Conservation (phyloP, 805 yeast genomes). For the Grigorovia transvaalensis region DNA sequence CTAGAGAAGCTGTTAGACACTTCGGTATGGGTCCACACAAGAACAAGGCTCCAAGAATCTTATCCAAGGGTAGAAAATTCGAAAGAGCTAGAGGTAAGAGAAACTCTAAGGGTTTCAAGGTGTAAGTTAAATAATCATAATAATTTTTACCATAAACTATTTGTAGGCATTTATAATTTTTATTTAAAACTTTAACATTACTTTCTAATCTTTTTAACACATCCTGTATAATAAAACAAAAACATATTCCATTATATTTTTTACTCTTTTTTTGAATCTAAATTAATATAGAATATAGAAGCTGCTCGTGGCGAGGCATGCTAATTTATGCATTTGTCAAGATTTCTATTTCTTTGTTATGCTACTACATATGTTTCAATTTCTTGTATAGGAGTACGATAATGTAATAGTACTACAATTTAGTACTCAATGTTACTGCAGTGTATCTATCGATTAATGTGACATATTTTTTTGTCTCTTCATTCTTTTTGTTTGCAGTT, state of each 20-base stretch:
- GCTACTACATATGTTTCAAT: too few species aligned
- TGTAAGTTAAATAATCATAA: constrained; percentile 42
- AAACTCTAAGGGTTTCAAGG: constrained; percentile 99
- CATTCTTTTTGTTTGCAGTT: too few species aligned
- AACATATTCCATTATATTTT: background rate
- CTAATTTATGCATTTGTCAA: too few species aligned
- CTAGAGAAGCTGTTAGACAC: constrained; percentile 99
- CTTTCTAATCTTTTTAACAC: background rate
- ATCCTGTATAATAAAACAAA: background rate
- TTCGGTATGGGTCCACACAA: constrained; percentile 99
- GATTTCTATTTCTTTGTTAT: too few species aligned
- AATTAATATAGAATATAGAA: background rate
- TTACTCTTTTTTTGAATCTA: background rate
- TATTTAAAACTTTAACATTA: constrained; percentile 1
- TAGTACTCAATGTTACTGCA: too few species aligned
- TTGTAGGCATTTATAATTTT: background rate
- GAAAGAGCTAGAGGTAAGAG: constrained; percentile 99
- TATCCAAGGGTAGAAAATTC: constrained; percentile 98
- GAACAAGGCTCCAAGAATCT: constrained; percentile 97
- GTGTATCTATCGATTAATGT: too few species aligned
- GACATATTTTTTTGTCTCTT: too few species aligned
- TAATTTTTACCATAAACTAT: background rate
- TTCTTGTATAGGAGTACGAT: too few species aligned
- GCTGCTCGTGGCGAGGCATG: too few species aligned
- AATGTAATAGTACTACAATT: too few species aligned